Conservation (phyloP, 768 basidiomycete genomes). For the Lactarius evosmus region DNA sequence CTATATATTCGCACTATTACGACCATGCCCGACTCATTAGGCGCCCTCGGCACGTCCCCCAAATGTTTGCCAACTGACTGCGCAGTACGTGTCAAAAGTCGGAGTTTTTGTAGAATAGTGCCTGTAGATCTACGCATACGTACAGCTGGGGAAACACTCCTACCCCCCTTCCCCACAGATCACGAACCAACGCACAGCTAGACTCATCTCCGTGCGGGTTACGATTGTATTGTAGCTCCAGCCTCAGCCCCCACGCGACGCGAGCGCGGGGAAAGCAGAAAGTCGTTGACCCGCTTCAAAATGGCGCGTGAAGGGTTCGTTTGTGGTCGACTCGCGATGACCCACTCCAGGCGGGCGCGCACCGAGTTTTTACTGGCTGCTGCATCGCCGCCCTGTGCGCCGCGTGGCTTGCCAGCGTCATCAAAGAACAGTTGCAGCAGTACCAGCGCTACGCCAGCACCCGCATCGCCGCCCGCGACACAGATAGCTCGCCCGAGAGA, state of each 20-base stretch:
- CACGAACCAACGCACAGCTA: background rate
- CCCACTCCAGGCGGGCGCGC: slow-evolving; percentile 77
- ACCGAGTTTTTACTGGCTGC: slow-evolving; percentile 57
- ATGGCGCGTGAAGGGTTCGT: slow-evolving; percentile 84
- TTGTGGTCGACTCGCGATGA: slow-evolving; percentile 67
- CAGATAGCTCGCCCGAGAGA: slow-evolving; percentile 43
- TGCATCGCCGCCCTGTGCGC: background rate
- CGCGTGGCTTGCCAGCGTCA: slow-evolving; percentile 40
- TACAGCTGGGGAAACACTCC: background rate
- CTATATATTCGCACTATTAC: background rate
- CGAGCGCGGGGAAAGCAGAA: slow-evolving; percentile 46
- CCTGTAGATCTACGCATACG: background rate
- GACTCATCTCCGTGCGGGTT: background rate
- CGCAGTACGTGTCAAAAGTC: background rate
- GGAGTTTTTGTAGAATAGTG: background rate
- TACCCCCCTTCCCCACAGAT: background rate
- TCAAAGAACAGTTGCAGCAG: slow-evolving; percentile 59
- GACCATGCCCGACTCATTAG: background rate
- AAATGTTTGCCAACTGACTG: background rate
- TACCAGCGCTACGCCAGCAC: slow-evolving; percentile 60
- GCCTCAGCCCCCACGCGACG: background rate
- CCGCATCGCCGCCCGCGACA: slow-evolving; percentile 55
- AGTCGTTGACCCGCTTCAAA: slow-evolving; percentile 76
- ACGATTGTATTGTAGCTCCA: background rate
- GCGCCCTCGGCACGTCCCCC: background rate